Percentiles rank a stretch among this genome's conserved stretches.
Evolutionary conservation across 2,329 filamentous ascomycete genomes (phyloP).

Genomic region (Botryosphaeria dothidea): DNA sequence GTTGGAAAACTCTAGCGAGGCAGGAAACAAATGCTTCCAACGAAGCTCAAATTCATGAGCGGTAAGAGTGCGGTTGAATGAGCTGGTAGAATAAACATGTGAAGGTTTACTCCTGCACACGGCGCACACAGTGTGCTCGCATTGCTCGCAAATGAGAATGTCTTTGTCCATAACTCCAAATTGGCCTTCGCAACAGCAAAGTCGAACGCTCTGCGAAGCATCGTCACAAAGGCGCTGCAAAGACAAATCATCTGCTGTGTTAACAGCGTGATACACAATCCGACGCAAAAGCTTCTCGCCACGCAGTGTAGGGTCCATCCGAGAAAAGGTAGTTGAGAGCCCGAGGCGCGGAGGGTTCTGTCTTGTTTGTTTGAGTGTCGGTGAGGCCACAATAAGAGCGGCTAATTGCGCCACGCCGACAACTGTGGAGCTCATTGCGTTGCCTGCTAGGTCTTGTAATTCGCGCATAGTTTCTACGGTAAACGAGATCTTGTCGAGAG

Average conservation of each 20-base stretch:
- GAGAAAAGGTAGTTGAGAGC: not conserved
- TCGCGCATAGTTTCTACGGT: constrained; percentile 59
- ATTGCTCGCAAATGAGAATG: constrained; percentile 53
- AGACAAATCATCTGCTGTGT: not conserved
- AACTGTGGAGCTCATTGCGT: constrained; percentile 77
- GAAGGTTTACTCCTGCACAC: constrained; percentile 56
- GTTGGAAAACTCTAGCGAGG: constrained; percentile 24
- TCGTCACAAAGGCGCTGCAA: constrained; percentile 25
- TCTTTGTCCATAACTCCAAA: constrained; percentile 36
- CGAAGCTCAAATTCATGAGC: constrained; percentile 48
- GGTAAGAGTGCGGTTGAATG: constrained; percentile 19
- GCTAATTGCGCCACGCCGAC: constrained; percentile 65
- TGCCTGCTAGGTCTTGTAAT: constrained; percentile 71
- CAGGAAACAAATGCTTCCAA: constrained; percentile 36
- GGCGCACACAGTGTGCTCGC: constrained; percentile 57
- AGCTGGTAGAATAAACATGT: constrained; percentile 43
- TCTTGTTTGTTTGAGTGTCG: not conserved
- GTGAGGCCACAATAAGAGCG: constrained; percentile 50
- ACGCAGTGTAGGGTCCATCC: not conserved
- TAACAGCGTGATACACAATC: not conserved
- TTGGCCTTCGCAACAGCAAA: constrained; percentile 61
- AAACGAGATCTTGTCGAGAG: constrained; percentile 62
- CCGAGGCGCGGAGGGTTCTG: not conserved
- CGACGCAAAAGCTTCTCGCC: not conserved
- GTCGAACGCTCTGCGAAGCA: constrained; percentile 40